phyloP scores from a whole-genome alignment of 495 filamentous ascomycete genomes.

The Xylaria curta region DNA sequence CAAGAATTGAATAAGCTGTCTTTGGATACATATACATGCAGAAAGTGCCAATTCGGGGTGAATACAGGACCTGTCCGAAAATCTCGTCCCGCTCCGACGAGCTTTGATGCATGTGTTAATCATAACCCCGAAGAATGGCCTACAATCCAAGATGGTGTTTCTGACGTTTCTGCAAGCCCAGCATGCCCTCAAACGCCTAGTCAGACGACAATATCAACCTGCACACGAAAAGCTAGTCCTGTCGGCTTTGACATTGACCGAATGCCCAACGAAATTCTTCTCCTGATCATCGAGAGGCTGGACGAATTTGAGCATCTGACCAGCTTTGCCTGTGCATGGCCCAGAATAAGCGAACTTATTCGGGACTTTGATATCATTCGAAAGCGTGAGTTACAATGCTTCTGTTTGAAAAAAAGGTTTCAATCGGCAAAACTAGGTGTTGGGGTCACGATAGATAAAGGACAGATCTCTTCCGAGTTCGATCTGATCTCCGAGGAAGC shows the following conservation, averaged over 20 bases:
- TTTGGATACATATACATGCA: slow-evolving; percentile 22
- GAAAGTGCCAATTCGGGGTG: slow-evolving; percentile 27
- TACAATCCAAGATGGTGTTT: neutral
- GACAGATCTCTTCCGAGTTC: slow-evolving; percentile 53
- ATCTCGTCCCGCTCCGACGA: neutral
- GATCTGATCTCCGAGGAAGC: slow-evolving; percentile 54
- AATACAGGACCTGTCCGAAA: neutral
- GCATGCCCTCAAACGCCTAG: neutral
- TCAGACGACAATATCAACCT: slow-evolving; percentile 5
- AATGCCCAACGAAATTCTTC: slow-evolving; percentile 51
- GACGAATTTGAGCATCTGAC: slow-evolving; percentile 48
- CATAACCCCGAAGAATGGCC: slow-evolving; percentile 24
- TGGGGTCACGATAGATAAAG: slow-evolving; percentile 42
- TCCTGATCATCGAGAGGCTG: slow-evolving; percentile 46
- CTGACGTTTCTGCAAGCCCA: neutral
- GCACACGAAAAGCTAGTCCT: neutral
- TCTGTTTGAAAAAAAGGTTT: slow-evolving; percentile 55
- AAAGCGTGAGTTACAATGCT: slow-evolving; percentile 57
- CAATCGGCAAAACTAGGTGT: slow-evolving; percentile 50
- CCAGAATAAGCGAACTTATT: slow-evolving; percentile 43
- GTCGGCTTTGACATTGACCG: slow-evolving; percentile 27
- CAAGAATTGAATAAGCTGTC: neutral
- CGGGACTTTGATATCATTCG: slow-evolving; percentile 50
- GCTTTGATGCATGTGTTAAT: slow-evolving; percentile 28
- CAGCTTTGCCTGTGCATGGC: slow-evolving; percentile 46